Conservation (phyloP, 2,329 filamentous ascomycete genomes). For the Geoglossum cookeanum region DNA sequence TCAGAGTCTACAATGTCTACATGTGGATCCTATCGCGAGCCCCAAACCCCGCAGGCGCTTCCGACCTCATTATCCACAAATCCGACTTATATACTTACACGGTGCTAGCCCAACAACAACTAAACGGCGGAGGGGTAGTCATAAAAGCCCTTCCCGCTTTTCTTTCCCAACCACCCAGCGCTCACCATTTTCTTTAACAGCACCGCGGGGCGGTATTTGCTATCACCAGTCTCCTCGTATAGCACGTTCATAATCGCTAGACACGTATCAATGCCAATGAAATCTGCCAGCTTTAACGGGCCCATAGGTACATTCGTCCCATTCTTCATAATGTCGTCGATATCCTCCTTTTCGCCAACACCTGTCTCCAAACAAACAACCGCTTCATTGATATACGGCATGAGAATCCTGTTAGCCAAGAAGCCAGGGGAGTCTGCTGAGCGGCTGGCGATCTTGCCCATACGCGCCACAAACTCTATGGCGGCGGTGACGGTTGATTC, state of each 20-base stretch:
- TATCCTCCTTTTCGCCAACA: constrained; percentile 73
- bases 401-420: constrained; percentile 86
- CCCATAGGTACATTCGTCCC: constrained; percentile 98
- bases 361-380: constrained; percentile 90
- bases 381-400: constrained; percentile 99
- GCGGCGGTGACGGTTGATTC: constrained; percentile 63
- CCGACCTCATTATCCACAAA: no score
- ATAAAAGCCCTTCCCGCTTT: constrained; percentile 91
- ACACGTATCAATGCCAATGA: constrained; percentile 93
- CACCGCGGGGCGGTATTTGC: constrained; percentile 83
- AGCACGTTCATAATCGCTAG: constrained; percentile 93
- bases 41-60: no score
- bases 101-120: no score
- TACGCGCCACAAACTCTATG: constrained; percentile 66
- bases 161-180: constrained; percentile 95
- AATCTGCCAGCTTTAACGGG: constrained; percentile 80
- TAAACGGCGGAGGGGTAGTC: constrained; percentile 34
- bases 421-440: constrained; percentile 87
- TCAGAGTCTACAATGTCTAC: no score
- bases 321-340: constrained; percentile 98
- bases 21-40: no score
- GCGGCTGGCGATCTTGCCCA: constrained; percentile 81
- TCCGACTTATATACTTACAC: no score
- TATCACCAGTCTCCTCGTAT: constrained; percentile 79
- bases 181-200: constrained; percentile 89